A percentile compares a stretch with the other conserved stretches of the same genome.
These are phyloP conservation scores for Leucogyrophana mollusca DNA, from an alignment of 768 basidiomycete genomes.

Conservation along the genomic window DNA sequence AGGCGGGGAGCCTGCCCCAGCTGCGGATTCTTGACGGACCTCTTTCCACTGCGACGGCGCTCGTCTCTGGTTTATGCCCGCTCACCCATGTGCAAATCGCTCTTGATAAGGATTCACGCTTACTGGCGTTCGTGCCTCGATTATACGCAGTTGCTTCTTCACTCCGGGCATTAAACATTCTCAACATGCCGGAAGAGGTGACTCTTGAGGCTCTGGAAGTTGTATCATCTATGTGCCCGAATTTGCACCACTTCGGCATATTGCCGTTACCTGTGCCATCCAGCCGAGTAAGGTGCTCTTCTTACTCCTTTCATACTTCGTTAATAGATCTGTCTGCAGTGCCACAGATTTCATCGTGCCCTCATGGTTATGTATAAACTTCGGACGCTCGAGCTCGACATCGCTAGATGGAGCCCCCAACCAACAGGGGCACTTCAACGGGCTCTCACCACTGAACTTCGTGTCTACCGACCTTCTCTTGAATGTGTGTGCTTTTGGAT, in stretches of 20 bases:
- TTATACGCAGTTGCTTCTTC: constrained; percentile 26
- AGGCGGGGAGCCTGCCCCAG: constrained; percentile 36
- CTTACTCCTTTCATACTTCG: constrained; percentile 8
- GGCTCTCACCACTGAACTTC: constrained; percentile 37
- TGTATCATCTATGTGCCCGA: constrained; percentile 31
- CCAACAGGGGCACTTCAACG: constrained; percentile 32
- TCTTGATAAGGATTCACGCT: constrained; percentile 37
- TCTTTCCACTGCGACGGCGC: constrained; percentile 38
- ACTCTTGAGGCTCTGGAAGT: constrained; percentile 27
- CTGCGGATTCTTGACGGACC: constrained; percentile 47
- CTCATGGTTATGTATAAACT: constrained; percentile 35
- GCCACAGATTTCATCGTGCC: constrained; percentile 29
- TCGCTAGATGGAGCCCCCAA: constrained; percentile 33
- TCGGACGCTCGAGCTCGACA: constrained; percentile 35
- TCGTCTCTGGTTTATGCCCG: constrained; percentile 32
- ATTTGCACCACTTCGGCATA: constrained; percentile 38
- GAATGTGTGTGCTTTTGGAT: constrained; percentile 34
- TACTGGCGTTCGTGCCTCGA: constrained; percentile 31
- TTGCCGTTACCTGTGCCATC: constrained; percentile 32
- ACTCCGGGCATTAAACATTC: constrained; percentile 36
- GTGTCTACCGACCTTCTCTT: constrained; percentile 35
- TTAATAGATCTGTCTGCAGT: constrained; percentile 27
- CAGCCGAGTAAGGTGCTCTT: constrained; percentile 31
- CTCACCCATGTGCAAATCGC: constrained; percentile 46
- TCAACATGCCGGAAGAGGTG: constrained; percentile 33